Base-by-base conservation (phyloP, 2,329 filamentous ascomycete species). In the Sordariomycetes sp. region DNA sequence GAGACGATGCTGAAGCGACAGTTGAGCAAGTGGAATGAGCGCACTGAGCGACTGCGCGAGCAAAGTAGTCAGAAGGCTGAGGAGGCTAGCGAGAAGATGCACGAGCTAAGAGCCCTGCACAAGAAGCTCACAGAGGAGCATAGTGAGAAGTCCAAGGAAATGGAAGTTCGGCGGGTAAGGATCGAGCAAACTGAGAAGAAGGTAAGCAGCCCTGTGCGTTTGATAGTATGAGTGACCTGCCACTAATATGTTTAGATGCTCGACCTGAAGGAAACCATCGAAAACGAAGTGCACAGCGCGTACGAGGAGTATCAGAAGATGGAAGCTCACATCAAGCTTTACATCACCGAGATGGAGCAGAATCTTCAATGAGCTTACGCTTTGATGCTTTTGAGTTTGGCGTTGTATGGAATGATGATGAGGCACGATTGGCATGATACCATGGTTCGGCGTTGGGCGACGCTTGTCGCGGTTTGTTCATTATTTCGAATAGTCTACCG, bases 121-220 rank as follows among this genome's bases (percentile, higher is more conserved):
- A 77, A 77, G 50, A 78, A 79, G 52, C 65, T 96, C 40, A 83
- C 82, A 1, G 83, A 90, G 51, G 90, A 98, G 66, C 72, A 88
- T 42, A 75, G 74, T 2, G 86, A 92, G 35, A 93, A 94, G 61
- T 81, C 82, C 21, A 81, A 86, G 38, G 90, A 96, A 51, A 93
- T 96, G 64, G 92, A 98, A 66, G 79, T 83, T 52, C 72, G 88
- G 48, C 77, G 85, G 46, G 86, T 95, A n/a, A 71, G 88, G 40
- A 96, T 98, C 43, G 92, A 98, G 61, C 87, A 95, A 65, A 94
- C 86, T 8, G 90, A 96, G 72, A 96, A 96, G 66, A 96, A 96
- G 84, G 87, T 87, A 66, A 35, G 44, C 37, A 10, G 26, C 7
- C 19, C 8, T 12, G 2, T 8, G 11, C 21, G 10, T 11, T 15